These are phyloP conservation scores for Vicia faba DNA, from an alignment of 306 rosid genomes.

Conservation along the genomic window DNA sequence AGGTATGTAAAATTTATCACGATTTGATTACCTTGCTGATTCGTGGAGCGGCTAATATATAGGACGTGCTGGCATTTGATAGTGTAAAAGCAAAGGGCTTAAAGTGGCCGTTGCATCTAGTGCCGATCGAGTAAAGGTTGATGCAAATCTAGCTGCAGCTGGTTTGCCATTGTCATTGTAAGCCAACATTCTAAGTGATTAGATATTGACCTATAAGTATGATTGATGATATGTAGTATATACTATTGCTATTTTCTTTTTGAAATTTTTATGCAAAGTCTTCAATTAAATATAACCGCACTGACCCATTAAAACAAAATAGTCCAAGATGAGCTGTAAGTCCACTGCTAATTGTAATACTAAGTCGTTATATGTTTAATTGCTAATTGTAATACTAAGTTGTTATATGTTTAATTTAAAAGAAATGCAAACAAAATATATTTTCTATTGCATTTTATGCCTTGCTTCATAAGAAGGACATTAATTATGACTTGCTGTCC, in stretches of 20 bases:
- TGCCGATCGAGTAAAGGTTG: conserved; percentile 97
- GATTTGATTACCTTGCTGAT: conserved; percentile 36
- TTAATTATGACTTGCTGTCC: neutral
- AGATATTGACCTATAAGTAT: conserved; percentile 30
- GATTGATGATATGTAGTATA: conserved; percentile 5
- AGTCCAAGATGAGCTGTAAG: conserved; percentile 30
- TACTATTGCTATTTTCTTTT: neutral
- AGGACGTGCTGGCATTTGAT: conserved; percentile 32
- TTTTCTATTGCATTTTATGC: conserved; percentile 19
- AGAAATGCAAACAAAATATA: conserved; percentile 8
- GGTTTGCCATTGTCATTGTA: conserved; percentile 85
- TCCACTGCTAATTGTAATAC: conserved; percentile 3
- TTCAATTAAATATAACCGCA: conserved; percentile 13
- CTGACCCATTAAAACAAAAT: conserved; percentile 20
- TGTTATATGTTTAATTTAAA: conserved; percentile 7
- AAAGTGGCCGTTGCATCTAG: conserved; percentile 99
- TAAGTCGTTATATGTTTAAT: conserved; percentile 13
- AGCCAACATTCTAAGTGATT: conserved; percentile 41
- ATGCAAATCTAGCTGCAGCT: conserved; percentile 93
- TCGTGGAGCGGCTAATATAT: conserved; percentile 36
- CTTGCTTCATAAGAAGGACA: conserved; percentile 26
- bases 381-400: conserved; percentile 24
- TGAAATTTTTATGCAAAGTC: neutral
- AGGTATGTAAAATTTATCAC: conserved; percentile 51
- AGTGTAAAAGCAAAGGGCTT: conserved; percentile 92